These are phyloP conservation scores for Penicillium ucsense DNA, from an alignment of 495 filamentous ascomycete genomes.

Conservation along the genomic window DNA sequence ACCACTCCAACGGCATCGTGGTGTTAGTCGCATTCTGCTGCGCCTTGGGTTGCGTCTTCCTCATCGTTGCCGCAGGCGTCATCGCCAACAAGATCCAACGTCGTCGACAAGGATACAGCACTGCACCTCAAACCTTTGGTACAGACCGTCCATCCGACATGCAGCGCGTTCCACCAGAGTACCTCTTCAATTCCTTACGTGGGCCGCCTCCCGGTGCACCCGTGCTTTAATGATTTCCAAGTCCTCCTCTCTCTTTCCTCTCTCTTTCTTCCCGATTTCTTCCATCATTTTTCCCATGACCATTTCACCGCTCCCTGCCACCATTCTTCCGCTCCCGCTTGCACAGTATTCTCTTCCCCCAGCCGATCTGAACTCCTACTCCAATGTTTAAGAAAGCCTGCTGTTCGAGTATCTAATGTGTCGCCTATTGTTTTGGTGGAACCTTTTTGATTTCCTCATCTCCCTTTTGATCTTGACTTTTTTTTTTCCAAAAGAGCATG, in stretches of 20 bases:
- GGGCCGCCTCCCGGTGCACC: constrained; percentile 30
- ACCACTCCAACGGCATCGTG: constrained; percentile 74
- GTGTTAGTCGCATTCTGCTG: constrained; percentile 90
- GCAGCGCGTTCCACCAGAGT: constrained; percentile 68
- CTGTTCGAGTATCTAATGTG: no score
- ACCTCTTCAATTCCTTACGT: constrained; percentile 56
- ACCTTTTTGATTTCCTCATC: no score
- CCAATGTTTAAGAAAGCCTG: no score
- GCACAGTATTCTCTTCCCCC: no score
- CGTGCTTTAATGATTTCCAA: constrained; percentile 24
- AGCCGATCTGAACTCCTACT: no score
- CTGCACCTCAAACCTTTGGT: constrained; percentile 62
- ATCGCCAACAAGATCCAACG: constrained; percentile 76
- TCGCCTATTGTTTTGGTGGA: no score
- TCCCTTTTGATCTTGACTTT: no score
- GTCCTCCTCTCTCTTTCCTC: constrained; percentile 11
- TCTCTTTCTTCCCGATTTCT: no score
- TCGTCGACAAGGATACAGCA: constrained; percentile 76
- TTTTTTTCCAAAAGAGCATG: no score
- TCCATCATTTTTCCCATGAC: no score
- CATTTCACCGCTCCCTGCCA: no score
- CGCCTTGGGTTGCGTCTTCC: constrained; percentile 74
- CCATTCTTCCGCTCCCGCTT: no score
- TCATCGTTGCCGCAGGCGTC: constrained; percentile 78
- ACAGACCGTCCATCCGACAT: constrained; percentile 65